Conservation (phyloP, 1,284 basidiomycete species). For the Taiwanofungus camphoratus region DNA sequence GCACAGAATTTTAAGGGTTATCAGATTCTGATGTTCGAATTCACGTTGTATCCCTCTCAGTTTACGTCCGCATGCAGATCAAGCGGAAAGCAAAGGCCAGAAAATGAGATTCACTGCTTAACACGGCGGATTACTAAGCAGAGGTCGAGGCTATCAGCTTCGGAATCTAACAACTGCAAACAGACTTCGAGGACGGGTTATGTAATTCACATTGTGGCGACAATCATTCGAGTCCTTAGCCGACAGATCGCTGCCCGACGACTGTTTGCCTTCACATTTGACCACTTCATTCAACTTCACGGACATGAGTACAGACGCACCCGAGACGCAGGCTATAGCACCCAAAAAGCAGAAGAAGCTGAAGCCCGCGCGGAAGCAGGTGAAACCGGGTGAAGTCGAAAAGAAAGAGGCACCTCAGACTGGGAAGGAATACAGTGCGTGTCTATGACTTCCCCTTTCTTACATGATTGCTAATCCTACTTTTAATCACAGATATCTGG, state of each 20-base stretch:
- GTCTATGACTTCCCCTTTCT: constrained; percentile 7
- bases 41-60: too few relatives aligned
- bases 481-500: constrained; percentile 76
- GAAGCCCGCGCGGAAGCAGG: constrained; percentile 85
- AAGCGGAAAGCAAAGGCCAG: too few relatives aligned
- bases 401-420: constrained; percentile 86
- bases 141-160: constrained; percentile 1
- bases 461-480: constrained; percentile 1
- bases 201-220: too few relatives aligned
- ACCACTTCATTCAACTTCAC: background rate
- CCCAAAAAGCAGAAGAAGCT: constrained; percentile 50
- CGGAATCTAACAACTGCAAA: constrained; percentile 7
- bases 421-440: constrained; percentile 91
- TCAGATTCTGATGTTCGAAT: too few relatives aligned
- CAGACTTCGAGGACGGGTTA: too few relatives aligned
- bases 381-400: constrained; percentile 84
- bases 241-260: background rate
- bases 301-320: constrained; percentile 20
- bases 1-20: too few relatives aligned
- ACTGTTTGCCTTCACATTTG: background rate
- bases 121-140: too few relatives aligned
- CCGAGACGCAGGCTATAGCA: constrained; percentile 21
- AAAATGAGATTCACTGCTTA: too few relatives aligned
- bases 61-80: too few relatives aligned
- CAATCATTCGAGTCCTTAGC: background rate